Percentiles rank a stretch among this genome's conserved stretches.
Evolutionary conservation across 2,329 filamentous ascomycete species (phyloP).

Genomic region (Pseudogymnoascus sp.): DNA sequence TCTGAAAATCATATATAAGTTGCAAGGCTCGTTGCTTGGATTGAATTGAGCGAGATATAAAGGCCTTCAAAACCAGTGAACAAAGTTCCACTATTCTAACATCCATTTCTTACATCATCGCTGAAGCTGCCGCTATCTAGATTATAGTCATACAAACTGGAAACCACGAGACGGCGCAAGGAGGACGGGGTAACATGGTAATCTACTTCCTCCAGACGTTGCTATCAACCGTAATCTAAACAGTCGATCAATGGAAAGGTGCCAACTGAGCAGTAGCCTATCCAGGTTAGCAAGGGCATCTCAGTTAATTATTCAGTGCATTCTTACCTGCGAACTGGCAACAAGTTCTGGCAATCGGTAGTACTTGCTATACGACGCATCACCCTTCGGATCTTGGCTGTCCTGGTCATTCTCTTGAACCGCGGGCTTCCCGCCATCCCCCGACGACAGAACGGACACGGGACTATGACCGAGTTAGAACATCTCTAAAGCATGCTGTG

Average conservation of each 20-base stretch:
- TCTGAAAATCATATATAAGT: too few relatives aligned
- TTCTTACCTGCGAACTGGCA: conserved; percentile 1
- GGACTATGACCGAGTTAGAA: conserved; percentile 31
- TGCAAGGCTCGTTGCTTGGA: background rate
- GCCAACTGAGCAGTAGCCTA: background rate
- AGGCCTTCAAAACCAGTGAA: background rate
- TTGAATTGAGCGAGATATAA: background rate
- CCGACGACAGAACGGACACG: conserved; percentile 36
- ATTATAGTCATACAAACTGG: conserved; percentile 12
- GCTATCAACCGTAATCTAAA: background rate
- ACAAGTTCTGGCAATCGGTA: conserved; percentile 30
- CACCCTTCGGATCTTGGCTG: conserved; percentile 37
- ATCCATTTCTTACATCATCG: conserved; percentile 4
- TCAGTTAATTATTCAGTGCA: background rate
- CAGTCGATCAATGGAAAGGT: background rate
- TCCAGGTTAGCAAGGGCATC: background rate
- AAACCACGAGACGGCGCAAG: background rate
- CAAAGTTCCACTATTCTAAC: conserved; percentile 5
- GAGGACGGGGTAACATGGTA: background rate
- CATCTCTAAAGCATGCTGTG: background rate
- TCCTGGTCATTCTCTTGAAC: conserved; percentile 37
- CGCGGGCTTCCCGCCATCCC: conserved; percentile 35
- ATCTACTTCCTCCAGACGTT: background rate
- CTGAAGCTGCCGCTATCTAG: background rate
- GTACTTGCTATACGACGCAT: conserved; percentile 39